Evolutionary conservation across 1,284 basidiomycete species (phyloP).

Genomic region (Leccinum solheimii): DNA sequence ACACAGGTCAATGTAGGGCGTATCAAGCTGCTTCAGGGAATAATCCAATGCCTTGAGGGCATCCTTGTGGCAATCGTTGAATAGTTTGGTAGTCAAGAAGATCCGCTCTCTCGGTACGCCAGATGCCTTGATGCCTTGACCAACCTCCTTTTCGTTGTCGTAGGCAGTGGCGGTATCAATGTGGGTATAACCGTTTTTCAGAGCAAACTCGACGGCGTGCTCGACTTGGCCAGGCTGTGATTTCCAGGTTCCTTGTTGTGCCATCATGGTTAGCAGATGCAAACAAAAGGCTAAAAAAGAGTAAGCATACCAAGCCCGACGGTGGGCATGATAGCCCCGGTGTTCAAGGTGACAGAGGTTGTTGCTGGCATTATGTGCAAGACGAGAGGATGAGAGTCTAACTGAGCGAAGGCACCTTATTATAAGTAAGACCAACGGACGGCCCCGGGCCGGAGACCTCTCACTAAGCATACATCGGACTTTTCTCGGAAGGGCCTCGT

Average conservation of each 20-base stretch:
- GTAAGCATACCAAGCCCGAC: conserved; percentile 60
- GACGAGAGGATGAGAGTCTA: not conserved
- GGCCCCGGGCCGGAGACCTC: conserved; percentile 3
- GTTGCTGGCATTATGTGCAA: conserved; percentile 37
- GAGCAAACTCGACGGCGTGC: conserved; percentile 68
- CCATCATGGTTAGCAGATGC: not conserved
- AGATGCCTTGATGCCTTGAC: conserved; percentile 74
- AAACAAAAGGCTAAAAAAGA: not conserved
- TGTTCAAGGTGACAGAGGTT: conserved; percentile 42
- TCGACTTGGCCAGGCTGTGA: conserved; percentile 63
- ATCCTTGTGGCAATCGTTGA: conserved; percentile 27
- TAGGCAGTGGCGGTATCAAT: conserved; percentile 62
- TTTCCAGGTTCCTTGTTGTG: conserved; percentile 64
- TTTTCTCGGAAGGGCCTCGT: conserved; percentile 8
- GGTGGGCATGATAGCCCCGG: conserved; percentile 46
- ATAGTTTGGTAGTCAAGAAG: conserved; percentile 76
- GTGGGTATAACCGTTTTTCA: conserved; percentile 71
- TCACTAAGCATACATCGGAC: not conserved
- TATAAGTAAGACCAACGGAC: not conserved
- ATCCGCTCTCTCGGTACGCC: conserved; percentile 54
- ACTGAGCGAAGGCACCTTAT: not conserved
- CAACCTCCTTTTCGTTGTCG: conserved; percentile 69
- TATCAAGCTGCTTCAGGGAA: conserved; percentile 2
- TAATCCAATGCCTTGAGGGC: not conserved
- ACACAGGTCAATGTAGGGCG: conserved; percentile 6